These are phyloP conservation scores for Dacryopinax primogenitus DNA, from an alignment of 768 basidiomycete species.

Conservation along the genomic window DNA sequence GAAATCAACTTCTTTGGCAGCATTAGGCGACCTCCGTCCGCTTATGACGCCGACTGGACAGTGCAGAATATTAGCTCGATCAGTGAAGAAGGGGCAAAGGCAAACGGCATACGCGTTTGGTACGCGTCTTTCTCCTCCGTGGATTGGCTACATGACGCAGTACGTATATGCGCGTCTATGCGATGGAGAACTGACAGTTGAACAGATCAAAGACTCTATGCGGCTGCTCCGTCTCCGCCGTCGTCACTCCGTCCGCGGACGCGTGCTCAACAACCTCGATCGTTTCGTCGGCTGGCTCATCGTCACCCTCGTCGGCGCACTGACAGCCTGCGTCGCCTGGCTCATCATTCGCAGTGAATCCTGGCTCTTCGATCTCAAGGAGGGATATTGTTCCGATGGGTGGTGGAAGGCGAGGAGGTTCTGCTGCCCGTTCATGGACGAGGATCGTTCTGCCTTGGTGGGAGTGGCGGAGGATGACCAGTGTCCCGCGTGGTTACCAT, in stretches of 20 bases:
- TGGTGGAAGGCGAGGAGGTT: constrained; percentile 69
- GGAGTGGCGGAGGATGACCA: constrained; percentile 18
- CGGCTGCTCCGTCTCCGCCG: constrained; percentile 61
- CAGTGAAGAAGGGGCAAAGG: constrained; percentile 40
- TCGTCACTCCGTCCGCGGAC: constrained; percentile 57
- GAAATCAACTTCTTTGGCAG: constrained; percentile 9
- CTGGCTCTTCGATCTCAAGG: constrained; percentile 83
- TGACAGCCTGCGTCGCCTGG: constrained; percentile 78
- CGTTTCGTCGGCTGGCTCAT: constrained; percentile 78
- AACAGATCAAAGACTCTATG: constrained; percentile 72
- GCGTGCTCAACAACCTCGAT: constrained; percentile 50
- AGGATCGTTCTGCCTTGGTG: background rate
- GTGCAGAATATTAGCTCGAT: constrained; percentile 17
- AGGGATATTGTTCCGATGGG: constrained; percentile 61
- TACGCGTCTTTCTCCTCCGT: constrained; percentile 82
- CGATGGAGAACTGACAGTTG: constrained; percentile 15
- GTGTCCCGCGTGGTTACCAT: constrained; percentile 63
- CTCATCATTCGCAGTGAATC: constrained; percentile 75
- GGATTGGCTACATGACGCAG: constrained; percentile 90
- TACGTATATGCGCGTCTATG: constrained; percentile 23
- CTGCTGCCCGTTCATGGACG: constrained; percentile 47
- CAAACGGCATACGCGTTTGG: constrained; percentile 83
- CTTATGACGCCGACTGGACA: constrained; percentile 13
- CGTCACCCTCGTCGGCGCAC: constrained; percentile 74
- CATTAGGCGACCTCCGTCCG: constrained; percentile 14